These are phyloP conservation scores for Pelargonium australe DNA, from an alignment of 441 rosid genomes.

Conservation along the genomic window DNA sequence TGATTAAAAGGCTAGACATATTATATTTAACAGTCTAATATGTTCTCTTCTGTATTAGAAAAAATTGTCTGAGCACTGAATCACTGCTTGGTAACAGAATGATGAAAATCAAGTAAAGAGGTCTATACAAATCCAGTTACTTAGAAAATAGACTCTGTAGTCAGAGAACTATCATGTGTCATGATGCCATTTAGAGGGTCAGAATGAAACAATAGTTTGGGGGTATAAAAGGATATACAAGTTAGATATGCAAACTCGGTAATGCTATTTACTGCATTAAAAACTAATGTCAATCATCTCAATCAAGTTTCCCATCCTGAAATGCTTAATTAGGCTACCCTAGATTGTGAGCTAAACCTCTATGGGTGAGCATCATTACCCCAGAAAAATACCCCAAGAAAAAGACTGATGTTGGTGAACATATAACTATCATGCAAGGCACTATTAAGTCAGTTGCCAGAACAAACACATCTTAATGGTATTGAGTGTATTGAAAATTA, in stretches of 20 bases:
- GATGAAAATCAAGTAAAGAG: background rate
- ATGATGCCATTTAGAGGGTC: background rate
- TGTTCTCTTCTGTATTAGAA: background rate
- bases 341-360: background rate
- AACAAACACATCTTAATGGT: background rate
- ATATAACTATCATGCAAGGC: background rate
- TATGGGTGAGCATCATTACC: background rate
- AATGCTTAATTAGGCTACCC: background rate
- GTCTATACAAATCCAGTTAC: background rate
- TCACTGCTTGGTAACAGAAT: background rate
- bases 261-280: background rate
- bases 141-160: background rate
- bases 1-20: background rate
- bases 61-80: background rate
- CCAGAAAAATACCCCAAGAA: background rate
- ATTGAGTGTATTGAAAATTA: background rate
- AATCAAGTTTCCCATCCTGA: background rate
- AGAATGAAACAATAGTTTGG: background rate
- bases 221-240: background rate
- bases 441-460: background rate
- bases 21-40: too few species aligned
- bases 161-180: background rate
- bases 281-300: background rate
- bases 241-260: constrained; percentile 2
- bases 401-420: background rate